Conservation (phyloP, 169 alveolate genomes). For the Cryptosporidium ubiquitum region DNA sequence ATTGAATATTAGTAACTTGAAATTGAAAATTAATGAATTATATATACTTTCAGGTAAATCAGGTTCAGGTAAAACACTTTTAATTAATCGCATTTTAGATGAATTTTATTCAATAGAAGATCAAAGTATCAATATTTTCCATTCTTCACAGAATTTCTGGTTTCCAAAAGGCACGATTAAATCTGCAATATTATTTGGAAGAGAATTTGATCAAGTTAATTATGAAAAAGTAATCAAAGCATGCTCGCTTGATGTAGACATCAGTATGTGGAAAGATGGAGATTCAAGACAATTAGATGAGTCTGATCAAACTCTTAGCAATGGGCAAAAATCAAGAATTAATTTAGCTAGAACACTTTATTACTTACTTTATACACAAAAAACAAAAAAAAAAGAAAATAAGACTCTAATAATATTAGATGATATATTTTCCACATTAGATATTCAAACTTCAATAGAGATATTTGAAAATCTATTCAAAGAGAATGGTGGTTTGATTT, state of each 20-base stretch:
- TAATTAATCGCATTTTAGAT: conserved; percentile 3
- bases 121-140: neutral
- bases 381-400: neutral
- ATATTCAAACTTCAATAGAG: neutral
- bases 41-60: conserved; percentile 35
- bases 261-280: conserved; percentile 7
- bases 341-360: conserved; percentile 38
- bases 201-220: neutral
- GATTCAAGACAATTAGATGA: conserved; percentile 59
- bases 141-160: conserved; percentile 29
- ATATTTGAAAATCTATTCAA: conserved; percentile 51
- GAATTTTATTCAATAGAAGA: neutral
- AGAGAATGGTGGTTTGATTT: neutral
- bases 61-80: conserved; percentile 35
- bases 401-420: conserved; percentile 19
- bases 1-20: neutral
- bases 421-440: conserved; percentile 19
- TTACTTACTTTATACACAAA: neutral
- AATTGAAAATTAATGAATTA: neutral
- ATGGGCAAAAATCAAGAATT: conserved; percentile 62
- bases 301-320: conserved; percentile 39
- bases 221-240: conserved; percentile 35
- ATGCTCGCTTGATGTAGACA: conserved; percentile 19
- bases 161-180: conserved; percentile 49
- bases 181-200: conserved; percentile 44